These are phyloP conservation scores for Polygonum maritimum DNA, from an alignment of 148 eudicot species.

Conservation along the genomic window DNA sequence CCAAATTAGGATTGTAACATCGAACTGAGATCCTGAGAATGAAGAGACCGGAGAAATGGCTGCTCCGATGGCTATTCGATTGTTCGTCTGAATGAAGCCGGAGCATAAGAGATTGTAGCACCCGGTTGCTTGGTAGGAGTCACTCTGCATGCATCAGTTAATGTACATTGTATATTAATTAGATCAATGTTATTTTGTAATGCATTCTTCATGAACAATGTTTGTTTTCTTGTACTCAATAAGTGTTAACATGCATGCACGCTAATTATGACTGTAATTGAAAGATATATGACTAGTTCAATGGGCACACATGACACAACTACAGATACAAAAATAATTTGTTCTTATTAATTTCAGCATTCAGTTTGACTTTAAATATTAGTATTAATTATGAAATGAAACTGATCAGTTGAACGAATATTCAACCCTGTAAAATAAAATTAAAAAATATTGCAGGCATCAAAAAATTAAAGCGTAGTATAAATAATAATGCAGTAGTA, in stretches of 20 bases:
- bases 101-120: constrained; percentile 93
- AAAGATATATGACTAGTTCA: too few species aligned
- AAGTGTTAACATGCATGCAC: too few species aligned
- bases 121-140: constrained; percentile 90
- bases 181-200: background rate
- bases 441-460: too few species aligned
- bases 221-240: too few species aligned
- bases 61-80: constrained; percentile 89
- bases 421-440: background rate
- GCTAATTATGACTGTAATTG: too few species aligned
- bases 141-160: constrained; percentile 56
- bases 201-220: background rate
- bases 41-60: constrained; percentile 88
- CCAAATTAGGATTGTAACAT: constrained; percentile 84
- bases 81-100: constrained; percentile 86
- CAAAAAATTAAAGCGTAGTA: background rate
- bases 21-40: constrained; percentile 45
- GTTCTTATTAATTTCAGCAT: too few species aligned
- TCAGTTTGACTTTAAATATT: background rate
- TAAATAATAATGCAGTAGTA: background rate
- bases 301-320: too few species aligned
- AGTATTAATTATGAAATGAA: background rate
- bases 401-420: background rate
- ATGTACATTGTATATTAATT: background rate
- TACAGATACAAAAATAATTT: too few species aligned